Base-by-base conservation (phyloP, 352 stramenopile species). In the Phytophthora brassicae region DNA sequence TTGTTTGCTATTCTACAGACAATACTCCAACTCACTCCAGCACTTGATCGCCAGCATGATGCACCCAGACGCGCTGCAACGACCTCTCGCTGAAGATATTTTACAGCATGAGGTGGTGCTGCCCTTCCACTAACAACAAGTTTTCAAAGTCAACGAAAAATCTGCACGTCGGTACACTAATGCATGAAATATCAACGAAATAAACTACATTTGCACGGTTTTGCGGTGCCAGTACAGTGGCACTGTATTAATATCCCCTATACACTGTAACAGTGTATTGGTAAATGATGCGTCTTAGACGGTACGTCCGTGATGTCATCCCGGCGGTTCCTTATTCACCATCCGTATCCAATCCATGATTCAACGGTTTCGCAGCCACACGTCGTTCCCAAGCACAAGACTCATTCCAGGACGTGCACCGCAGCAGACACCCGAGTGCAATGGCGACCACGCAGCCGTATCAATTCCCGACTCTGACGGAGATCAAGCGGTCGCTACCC, bases 21-120 rank as follows among this genome's bases (percentile, higher is more conserved):
- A 94, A 66, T 94, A 94, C 67, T 92, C 86, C 22, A 94, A 91
- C 72, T 92, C 86, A 36, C 68, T 95, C 35, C 86, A 93, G 75
- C 84, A 95, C 52, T 57, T 95, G 41, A 91, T 93, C 46, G 81
- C 80, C 20, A 90, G 75, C 57, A 92, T 95, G 86, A 89, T 95
- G 86, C 86, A 95, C 57, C 86, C 84, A 13, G 86, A 95, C 43
- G 82, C 82, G n/a, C 67, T 93, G 38, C 82, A 92, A 50, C 81
- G 86, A 19, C 86, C 86, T 38, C 75, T 87, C 3, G 84, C 86
- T 26, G 82, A 91, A 50, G 86, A 95, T 53, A 95, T 95, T 41
- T 36, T 95, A 49, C 84, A 92, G 67, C 86, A 95, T 45, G 86
- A 94, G 47, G 81, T 90, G 23, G 79, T 94, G 36, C 65, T 84